Evolutionary conservation across 768 basidiomycete genomes (phyloP).

Genomic region (Leccinum uliginosum): DNA sequence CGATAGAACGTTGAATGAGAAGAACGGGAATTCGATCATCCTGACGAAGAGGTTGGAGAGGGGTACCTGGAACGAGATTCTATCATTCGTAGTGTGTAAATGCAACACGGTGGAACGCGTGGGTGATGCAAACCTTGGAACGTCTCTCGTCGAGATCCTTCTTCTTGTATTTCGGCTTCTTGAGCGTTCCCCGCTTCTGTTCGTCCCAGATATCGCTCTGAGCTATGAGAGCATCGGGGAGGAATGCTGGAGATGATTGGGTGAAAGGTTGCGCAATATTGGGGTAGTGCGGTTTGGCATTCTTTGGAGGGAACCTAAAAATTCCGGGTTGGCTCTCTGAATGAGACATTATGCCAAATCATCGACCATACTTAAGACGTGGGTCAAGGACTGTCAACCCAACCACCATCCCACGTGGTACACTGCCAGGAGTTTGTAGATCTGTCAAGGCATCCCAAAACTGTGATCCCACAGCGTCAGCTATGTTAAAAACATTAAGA

Average conservation of each 20-base stretch:
- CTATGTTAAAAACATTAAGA: neutral
- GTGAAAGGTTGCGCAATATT: constrained; percentile 23
- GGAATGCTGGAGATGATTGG: constrained; percentile 27
- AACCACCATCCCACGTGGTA: constrained; percentile 72
- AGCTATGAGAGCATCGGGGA: constrained; percentile 58
- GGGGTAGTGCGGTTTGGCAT: constrained; percentile 44
- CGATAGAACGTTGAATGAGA: constrained; percentile 75
- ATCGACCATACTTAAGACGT: constrained; percentile 61
- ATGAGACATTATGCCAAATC: neutral
- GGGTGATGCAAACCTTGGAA: constrained; percentile 48
- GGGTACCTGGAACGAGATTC: constrained; percentile 76
- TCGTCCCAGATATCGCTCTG: constrained; percentile 71
- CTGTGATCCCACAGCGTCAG: constrained; percentile 11
- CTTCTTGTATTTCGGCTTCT: constrained; percentile 69
- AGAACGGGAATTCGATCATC: constrained; percentile 85
- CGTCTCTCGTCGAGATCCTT: constrained; percentile 83
- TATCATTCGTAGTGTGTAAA: constrained; percentile 27
- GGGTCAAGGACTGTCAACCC: constrained; percentile 85
- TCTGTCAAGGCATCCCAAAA: constrained; percentile 58
- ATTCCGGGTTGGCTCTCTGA: neutral
- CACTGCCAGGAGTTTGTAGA: constrained; percentile 58
- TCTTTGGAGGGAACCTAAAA: constrained; percentile 79
- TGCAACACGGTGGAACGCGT: neutral
- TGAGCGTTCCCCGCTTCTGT: constrained; percentile 46
- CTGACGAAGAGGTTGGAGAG: constrained; percentile 58